Evolutionary conservation across 1,284 basidiomycete genomes (phyloP), one percentile per base, ranked within the genome.

Genomic region (Apiotrichum montevideense): DNA sequence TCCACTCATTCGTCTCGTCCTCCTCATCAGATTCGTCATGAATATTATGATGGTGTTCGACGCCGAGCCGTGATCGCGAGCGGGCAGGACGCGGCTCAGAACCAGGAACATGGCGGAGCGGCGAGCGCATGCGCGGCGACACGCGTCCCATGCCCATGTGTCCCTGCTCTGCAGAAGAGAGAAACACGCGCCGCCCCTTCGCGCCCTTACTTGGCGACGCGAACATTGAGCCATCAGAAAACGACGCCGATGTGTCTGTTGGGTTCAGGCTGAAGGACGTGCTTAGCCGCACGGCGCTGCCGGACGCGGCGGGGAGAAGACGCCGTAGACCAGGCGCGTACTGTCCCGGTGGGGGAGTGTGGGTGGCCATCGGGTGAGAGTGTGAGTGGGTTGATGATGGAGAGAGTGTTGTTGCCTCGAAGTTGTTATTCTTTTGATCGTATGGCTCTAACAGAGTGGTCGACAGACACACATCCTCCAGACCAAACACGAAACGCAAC

Each of bases 1-100:
- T 83, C 88, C 88, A 91, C 63, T 58, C 63, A n/a, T 60, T 62
- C 3, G 87, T 85, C 42, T 83, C 80, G 6, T 82, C 84, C 11
- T 62, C 61, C 3, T 65, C 65, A 39, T 81, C 80, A 0, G 73
- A 74, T 35, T 84, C 84, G n/a, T 59, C 61, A 2, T 87, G 85
- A 41, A 83, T 52, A 46, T 56, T 54, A 29, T 56, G 41, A 14
- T 40, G 53, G 21, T 21, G 37, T 13, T 43, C 51, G 46, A 47
- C 8, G 5, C 49, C 57, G 34, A 58, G 54, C 21, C 56, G 51
- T 4, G 52, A 56, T 40, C 57, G 58, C 4, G 52, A 55, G 32
- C 55, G 52, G 32, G 37, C 13, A 8, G 37, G 9, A 13, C 9
- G 37, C 37, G 37, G 37, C 8, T n/a, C 13, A 5, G n/a, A 11